Base-by-base conservation (phyloP, 139 green algal species). In the Eudorina sp. region DNA sequence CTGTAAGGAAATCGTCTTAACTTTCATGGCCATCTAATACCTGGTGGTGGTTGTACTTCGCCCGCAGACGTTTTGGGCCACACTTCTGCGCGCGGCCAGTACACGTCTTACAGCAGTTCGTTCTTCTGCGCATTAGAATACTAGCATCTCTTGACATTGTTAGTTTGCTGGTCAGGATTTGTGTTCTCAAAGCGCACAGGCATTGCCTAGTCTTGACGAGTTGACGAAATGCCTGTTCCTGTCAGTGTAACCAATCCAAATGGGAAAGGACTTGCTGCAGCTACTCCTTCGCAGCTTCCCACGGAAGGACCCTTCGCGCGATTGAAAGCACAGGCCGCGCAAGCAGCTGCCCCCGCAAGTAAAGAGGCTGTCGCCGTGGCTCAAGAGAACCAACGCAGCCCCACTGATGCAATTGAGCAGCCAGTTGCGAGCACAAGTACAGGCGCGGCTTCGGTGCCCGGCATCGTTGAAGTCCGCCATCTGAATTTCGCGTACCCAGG, bases 401-500 rank as follows among this genome's bases (percentile, higher is more conserved):
- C 60, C 0, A 18, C 14, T 34, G 43, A 48, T 34, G 11, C 60
- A 34, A 16, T n/a, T 34, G 60, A 73, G 23, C n/a, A 46, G 14
- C 60, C 62, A 4, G 58, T 64, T 18, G 9, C 81, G 21, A 87
- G 81, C 46, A 87, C 81, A 1, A 87, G 81, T 45, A 18, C 81
- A 29, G n/a, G n/a, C n/a, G 0, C 58, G 4, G 14, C 58, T 19
- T 31, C 46, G 31, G 29, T 21, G 23, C 27, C 43, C 45, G 70
- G 40, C 76, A 69, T 34, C 48, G 84, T 70, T 64, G 75, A 93
- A 4, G 89, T 94, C 0, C 34, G 90, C 1, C 25, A 90, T 36
- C 84, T 98, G 13, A 92, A 90, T 6, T 98, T 98, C 64, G 88
- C 88, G 16, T 98, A 98, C 76, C 93, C 95, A 3, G 96, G 94